Percentiles rank a stretch among this genome's conserved stretches.
Evolutionary conservation across 352 stramenopile species (phyloP).

Genomic region (Thalassiosira hispida): DNA sequence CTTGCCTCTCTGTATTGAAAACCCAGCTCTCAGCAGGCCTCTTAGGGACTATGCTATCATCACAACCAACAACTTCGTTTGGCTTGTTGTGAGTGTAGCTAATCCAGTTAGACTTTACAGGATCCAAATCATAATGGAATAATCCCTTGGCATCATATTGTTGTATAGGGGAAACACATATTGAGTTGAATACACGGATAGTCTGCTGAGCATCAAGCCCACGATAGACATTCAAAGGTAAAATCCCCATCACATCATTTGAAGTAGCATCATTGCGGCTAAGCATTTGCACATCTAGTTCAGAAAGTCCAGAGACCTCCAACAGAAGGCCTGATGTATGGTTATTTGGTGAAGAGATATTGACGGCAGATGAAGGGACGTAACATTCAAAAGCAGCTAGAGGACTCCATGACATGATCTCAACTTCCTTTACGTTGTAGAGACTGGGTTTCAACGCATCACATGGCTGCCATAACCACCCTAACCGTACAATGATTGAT

Average conservation of each 20-base stretch:
- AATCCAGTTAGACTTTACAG: slow-evolving; percentile 48
- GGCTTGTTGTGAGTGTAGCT: slow-evolving; percentile 43
- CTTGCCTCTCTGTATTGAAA: slow-evolving; percentile 44
- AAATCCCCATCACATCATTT: background rate
- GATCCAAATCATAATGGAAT: too few relatives aligned
- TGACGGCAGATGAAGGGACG: slow-evolving; percentile 28
- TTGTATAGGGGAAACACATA: slow-evolving; percentile 53
- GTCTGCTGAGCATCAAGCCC: slow-evolving; percentile 55
- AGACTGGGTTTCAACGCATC: slow-evolving; percentile 58
- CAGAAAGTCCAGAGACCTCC: slow-evolving; percentile 42
- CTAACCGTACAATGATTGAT: slow-evolving; percentile 46
- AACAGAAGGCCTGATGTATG: slow-evolving; percentile 38
- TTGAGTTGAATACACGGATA: slow-evolving; percentile 52
- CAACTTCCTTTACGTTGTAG: slow-evolving; percentile 20
- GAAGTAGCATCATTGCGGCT: slow-evolving; percentile 22
- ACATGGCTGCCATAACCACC: slow-evolving; percentile 60
- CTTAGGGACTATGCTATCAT: slow-evolving; percentile 44
- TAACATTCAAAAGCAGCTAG: slow-evolving; percentile 11
- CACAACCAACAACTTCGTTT: slow-evolving; percentile 54
- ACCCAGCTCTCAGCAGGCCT: slow-evolving; percentile 57
- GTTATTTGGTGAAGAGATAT: slow-evolving; percentile 28
- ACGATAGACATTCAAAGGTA: slow-evolving; percentile 47
- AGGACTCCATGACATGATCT: slow-evolving; percentile 18
- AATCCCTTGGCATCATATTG: slow-evolving; percentile 30
- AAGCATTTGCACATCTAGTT: slow-evolving; percentile 38